phyloP scores from a whole-genome alignment of 2,329 filamentous ascomycete species.

The Exophiala oligosperma region DNA sequence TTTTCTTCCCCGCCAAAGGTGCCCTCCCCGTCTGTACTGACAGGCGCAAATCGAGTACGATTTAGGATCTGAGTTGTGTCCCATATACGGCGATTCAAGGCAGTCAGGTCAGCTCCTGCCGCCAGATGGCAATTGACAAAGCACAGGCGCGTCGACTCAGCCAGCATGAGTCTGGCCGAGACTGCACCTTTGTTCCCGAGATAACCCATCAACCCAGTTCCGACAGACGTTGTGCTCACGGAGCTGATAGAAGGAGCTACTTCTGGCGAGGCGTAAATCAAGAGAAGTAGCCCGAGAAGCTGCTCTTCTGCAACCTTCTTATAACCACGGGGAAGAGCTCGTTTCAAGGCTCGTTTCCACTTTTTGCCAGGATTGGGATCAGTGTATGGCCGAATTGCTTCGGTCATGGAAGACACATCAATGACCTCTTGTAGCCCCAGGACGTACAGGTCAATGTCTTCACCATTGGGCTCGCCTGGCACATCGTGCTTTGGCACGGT shows the following conservation, averaged over 20 bases:
- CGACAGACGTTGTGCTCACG: constrained; percentile 78
- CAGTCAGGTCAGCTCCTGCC: constrained; percentile 75
- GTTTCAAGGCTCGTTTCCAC: constrained; percentile 77
- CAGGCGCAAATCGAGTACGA: constrained; percentile 75
- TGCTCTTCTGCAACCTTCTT: constrained; percentile 76
- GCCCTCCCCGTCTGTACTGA: constrained; percentile 64
- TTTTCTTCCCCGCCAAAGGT: constrained; percentile 61
- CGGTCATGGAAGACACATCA: constrained; percentile 75
- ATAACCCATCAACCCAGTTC: constrained; percentile 87
- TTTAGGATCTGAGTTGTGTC: constrained; percentile 76
- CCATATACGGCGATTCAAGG: constrained; percentile 85
- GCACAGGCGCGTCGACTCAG: constrained; percentile 83
- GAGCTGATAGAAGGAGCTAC: constrained; percentile 74
- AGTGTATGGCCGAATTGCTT: constrained; percentile 74
- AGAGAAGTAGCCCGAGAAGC: constrained; percentile 77
- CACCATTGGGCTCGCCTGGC: constrained; percentile 49
- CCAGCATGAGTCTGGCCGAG: constrained; percentile 75
- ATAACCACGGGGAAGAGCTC: constrained; percentile 75
- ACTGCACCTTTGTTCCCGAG: constrained; percentile 96
- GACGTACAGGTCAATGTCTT: constrained; percentile 84
- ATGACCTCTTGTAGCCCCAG: constrained; percentile 91
- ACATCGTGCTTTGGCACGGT: constrained; percentile 49
- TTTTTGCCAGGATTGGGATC: constrained; percentile 70
- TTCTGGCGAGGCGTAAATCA: constrained; percentile 81
- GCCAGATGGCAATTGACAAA: constrained; percentile 92